Conservation (phyloP, 192 early-diverging fungal species). For the Mycoemilia scoparia region DNA sequence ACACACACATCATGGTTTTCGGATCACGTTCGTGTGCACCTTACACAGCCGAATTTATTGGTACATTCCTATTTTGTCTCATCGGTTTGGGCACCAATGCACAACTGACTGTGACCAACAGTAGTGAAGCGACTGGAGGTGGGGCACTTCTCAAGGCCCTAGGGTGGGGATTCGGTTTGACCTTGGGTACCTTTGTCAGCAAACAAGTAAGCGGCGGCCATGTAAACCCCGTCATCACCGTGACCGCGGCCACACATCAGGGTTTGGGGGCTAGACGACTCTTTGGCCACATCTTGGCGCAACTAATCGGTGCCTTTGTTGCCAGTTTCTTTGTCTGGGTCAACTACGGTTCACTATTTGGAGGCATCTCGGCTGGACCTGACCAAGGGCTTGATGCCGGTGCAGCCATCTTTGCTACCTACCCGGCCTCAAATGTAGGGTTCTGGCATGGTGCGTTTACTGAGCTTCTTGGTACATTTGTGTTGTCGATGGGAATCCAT, state of each 20-base stretch:
- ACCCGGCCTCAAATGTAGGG: constrained; percentile 18
- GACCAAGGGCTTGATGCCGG: no score
- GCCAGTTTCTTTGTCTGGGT: constrained; percentile 24
- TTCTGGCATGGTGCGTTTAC: constrained; percentile 18
- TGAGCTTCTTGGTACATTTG: constrained; percentile 33
- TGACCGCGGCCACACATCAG: constrained; percentile 20
- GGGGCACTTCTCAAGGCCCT: constrained; percentile 7
- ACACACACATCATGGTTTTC: no score
- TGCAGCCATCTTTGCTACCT: constrained; percentile 31
- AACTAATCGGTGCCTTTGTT: constrained; percentile 26
- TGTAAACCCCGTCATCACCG: constrained; percentile 28
- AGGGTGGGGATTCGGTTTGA: constrained; percentile 31
- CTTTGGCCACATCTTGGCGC: constrained; percentile 20
- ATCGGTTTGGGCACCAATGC: constrained; percentile 27
- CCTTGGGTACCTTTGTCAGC: constrained; percentile 20
- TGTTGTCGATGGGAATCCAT: constrained; percentile 31
- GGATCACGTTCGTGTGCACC: no score
- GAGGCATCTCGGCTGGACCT: no score
- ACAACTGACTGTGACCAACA: constrained; percentile 15
- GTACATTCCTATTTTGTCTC: constrained; percentile 24
- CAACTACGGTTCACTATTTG: no score
- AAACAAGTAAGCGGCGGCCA: constrained; percentile 24
- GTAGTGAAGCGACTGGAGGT: constrained; percentile 13
- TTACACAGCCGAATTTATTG: constrained; percentile 30
- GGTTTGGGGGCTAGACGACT: constrained; percentile 15